Base-by-base conservation (phyloP, 805 yeast species). In the Hanseniaspora valbyensis region DNA sequence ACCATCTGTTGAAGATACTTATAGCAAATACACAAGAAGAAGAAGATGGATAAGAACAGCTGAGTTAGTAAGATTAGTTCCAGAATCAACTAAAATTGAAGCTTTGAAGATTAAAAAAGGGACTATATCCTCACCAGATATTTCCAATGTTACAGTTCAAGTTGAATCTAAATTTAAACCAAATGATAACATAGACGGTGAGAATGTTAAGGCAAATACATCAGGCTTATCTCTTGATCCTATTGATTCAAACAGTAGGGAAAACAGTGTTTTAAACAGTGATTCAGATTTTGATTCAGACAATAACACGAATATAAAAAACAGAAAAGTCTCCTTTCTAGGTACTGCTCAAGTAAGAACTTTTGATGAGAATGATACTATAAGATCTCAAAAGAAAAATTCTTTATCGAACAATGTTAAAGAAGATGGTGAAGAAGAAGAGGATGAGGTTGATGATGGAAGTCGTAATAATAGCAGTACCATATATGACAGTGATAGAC, bases 1-100 rank as follows among this genome's bases (percentile, higher is more conserved):
- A 56, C 95, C 97, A 16, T 69, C 88, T 1, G 78, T 92, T 0
- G 95, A 85, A 51, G 95, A 89, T 62, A 75, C 92, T 2, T 89
- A 80, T 66, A 78, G 92, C 22, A 88, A 87, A 64, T 90, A 88
- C 61, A 90, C 97, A 4, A 77, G 98, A 65, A 76, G 96, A 62
- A 77, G 98, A 69, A 75, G 96, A 62, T 90, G 98, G 98, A 77
- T 90, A 14, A 76, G 98, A 56, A 86, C 95, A 1, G 98, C 98
- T 0, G 95, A 86, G 63, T 71, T 88, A 56, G 80, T 83, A 7
- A 59, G 57, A 53, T 14, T 48, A 25, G 55, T 57, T 14, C 41
- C 49, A 7, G 52, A 42, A 10, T 49, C 48, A 8, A 21, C 42
- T 3, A 37, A 30, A 3, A 33, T 45, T 8, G 39, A 39, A 10